Base-by-base conservation (phyloP, 345 rosid genomes). In the Brassica incana region DNA sequence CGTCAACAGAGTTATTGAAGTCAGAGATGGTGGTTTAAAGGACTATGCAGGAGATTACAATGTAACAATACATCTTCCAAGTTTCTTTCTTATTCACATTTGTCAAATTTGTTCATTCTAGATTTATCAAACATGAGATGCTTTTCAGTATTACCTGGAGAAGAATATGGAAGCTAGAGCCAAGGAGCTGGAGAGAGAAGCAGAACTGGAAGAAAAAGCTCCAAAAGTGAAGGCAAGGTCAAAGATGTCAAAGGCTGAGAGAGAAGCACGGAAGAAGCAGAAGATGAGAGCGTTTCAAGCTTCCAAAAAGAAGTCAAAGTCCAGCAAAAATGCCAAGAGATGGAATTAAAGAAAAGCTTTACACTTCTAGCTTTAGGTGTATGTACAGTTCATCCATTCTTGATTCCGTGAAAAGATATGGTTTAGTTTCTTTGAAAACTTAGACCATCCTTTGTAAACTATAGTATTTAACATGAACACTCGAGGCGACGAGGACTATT, bases 161-260 rank as follows among this genome's bases (percentile, higher is more conserved):
- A 92, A 91, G 80, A 95, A 95, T 83, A 84, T 92, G 14, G 99
- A 92, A 14, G 97, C 98, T 1, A 85, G 98, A 82, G 92, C 10
- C 6, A 89, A 72, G 30, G 93, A 82, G 75, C 86, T 95, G 5
- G 97, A 89, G 77, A 92, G 99, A 0, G 97, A 92, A 83, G 90
- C 87, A 5, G 95, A 90, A 68, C 86, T 95, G 0, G 92, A 91
- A 64, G 92, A 86, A 63, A 95, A 87, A 88, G 97, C 97, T 58
- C 98, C 99, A 6, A 95, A 95, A 88, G 82, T 84, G 30, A 95
- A 95, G 81, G 91, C 99, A 32, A 95, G 91, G 84, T 95, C 98
- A 14, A 95, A 95, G 91, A 91, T 95, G 99, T 92, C 99, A 18
- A 95, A 95, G 87, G 98, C 97, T 0, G 98, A 92, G 86, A 95